Evolutionary conservation across 2,329 filamentous ascomycete genomes (phyloP).

Genomic region (Cadophora luteo-olivacea): DNA sequence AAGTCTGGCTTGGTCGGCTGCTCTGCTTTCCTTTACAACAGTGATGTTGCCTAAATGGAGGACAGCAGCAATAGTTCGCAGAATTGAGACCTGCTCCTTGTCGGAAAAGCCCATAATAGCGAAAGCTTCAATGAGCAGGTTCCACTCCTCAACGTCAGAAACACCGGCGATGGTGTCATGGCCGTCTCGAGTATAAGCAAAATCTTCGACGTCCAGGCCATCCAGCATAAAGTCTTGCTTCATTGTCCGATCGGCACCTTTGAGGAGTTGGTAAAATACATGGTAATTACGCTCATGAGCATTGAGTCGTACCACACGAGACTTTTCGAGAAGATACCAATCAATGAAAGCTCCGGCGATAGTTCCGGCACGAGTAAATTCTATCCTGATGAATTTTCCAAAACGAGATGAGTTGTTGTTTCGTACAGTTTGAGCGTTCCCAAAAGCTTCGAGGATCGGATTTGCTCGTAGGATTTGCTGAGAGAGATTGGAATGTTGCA

Average conservation of each 20-base stretch:
- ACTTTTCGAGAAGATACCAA: constrained; percentile 98
- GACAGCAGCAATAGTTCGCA: constrained; percentile 88
- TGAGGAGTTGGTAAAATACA: constrained; percentile 93
- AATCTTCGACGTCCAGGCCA: constrained; percentile 80
- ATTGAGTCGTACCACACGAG: constrained; percentile 91
- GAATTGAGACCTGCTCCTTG: constrained; percentile 80
- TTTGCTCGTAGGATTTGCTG: constrained; percentile 97
- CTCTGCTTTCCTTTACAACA: constrained; percentile 88
- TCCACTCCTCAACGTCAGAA: constrained; percentile 91
- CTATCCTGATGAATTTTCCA: constrained; percentile 98
- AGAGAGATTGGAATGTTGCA: constrained; percentile 82
- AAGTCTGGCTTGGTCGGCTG: constrained; percentile 88
- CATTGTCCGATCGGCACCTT: constrained; percentile 76
- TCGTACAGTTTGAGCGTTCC: constrained; percentile 95
- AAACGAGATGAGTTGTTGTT: constrained; percentile 99
- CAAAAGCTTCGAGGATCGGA: constrained; percentile 96
- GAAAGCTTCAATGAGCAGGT: constrained; percentile 88
- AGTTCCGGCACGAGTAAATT: constrained; percentile 85
- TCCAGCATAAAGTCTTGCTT: constrained; percentile 80
- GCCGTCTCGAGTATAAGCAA: constrained; percentile 88
- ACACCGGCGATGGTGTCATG: constrained; percentile 92
- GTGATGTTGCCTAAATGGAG: constrained; percentile 92
- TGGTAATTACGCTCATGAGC: constrained; percentile 93
- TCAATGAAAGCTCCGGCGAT: constrained; percentile 97
- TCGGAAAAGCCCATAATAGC: constrained; percentile 91